Percentiles rank a stretch among this genome's conserved stretches.
Conservation (phyloP, 2,329 filamentous ascomycete species). For the Teratosphaeriaceae sp. region DNA sequence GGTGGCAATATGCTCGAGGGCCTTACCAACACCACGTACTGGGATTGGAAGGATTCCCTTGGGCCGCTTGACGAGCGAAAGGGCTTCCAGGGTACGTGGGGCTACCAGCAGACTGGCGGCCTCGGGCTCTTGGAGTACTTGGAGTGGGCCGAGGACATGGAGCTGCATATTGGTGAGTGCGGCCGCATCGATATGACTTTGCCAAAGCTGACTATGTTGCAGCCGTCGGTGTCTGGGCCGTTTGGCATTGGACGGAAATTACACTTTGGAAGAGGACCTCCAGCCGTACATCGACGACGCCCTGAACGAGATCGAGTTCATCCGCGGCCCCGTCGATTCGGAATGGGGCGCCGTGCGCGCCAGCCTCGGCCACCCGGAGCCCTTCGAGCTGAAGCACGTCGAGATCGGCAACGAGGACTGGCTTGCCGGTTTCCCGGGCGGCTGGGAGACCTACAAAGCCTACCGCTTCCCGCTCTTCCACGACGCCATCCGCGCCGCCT, state of each 20-base stretch:
- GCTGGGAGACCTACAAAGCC: background rate
- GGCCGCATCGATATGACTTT: conserved; percentile 16
- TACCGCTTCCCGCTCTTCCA: background rate
- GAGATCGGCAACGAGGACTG: conserved; percentile 7
- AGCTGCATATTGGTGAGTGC: conserved; percentile 29
- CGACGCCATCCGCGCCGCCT: conserved; percentile 1
- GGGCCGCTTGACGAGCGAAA: conserved; percentile 3
- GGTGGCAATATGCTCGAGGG: conserved; percentile 7
- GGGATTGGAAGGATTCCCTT: conserved; percentile 49
- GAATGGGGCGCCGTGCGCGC: conserved; percentile 1
- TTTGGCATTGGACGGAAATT: conserved; percentile 40
- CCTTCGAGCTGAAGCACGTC: conserved; percentile 1
- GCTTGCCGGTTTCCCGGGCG: conserved; percentile 43
- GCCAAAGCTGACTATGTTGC: background rate
- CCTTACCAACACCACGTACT: conserved; percentile 15
- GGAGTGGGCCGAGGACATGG: conserved; percentile 5
- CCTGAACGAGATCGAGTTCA: conserved; percentile 3
- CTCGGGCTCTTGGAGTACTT: conserved; percentile 4
- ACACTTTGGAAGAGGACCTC: conserved; percentile 41
- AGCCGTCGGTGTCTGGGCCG: conserved; percentile 19
- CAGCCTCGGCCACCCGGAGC: conserved; percentile 2
- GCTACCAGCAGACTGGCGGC: conserved; percentile 4
- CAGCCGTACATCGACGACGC: conserved; percentile 23
- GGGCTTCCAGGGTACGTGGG: conserved; percentile 1
- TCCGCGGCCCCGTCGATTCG: background rate